Base-by-base conservation (phyloP, 352 stramenopile species). In the Globisporangium lucens region DNA sequence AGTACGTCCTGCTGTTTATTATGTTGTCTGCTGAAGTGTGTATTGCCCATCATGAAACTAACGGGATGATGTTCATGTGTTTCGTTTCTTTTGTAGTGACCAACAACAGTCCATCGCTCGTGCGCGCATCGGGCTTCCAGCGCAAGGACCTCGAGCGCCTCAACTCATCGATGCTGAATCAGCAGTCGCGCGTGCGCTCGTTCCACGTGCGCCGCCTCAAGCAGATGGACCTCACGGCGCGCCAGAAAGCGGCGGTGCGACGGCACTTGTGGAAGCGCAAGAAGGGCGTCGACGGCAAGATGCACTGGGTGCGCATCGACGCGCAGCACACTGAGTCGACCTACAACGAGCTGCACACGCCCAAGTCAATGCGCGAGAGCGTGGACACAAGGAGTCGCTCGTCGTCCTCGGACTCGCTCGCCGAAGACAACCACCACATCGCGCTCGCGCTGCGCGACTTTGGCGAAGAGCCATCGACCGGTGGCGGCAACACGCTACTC, bases 141-240 rank as follows among this genome's bases (percentile, higher is more conserved):
- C 88, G 88, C 63, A 77, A 67, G 53, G 81, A 89, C 61, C 69
- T 89, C 30, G 55, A 89, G 41, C 76, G 82, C 41, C 78, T 82
- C 46, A 92, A 85, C 61, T 82, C 86, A 43, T 87, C 74, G 36
- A 87, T 93, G 61, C 77, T 95, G 27, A 91, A 91, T 58, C 85
- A 95, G 65, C 85, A 93, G 73, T 89, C 83, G 56, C 80, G 87
- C 38, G 81, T 95, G 61, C 85, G 87, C 0, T 91, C 83, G 56
- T 95, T 95, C 74, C 87, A 95, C 70, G 87, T 95, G 56, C 82
- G 87, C 0, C 73, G 87, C 8, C 82, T 95, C 57, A 93, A 95
- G 77, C 85, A 94, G 58, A 93, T 94, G 85, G 82, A 95, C 55
- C 75, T 94, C 30, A 93, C 85, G 9, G 81, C 85, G 13, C 76